Percentiles rank a stretch among this genome's conserved stretches.
These are phyloP conservation scores for Sclerotinia trifoliorum DNA, from an alignment of 2,329 filamentous ascomycete genomes.

Conservation along the genomic window DNA sequence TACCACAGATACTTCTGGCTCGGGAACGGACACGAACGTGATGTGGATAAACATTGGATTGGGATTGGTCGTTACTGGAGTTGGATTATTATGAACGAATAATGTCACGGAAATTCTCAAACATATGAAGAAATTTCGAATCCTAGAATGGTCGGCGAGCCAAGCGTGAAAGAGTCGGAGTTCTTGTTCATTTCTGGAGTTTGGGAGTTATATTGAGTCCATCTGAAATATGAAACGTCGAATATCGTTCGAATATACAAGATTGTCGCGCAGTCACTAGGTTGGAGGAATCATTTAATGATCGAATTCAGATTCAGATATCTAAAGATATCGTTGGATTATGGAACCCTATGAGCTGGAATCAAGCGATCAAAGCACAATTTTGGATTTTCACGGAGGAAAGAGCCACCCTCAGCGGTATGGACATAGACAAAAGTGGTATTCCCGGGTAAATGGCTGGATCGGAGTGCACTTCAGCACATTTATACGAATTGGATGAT, in stretches of 20 bases:
- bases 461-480: not conserved
- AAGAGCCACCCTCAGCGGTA: too few relatives aligned
- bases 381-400: not conserved
- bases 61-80: not conserved
- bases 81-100: not conserved
- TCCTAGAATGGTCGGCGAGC: not conserved
- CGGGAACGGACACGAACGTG: not conserved
- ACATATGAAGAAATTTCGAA: not conserved
- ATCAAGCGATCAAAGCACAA: too few relatives aligned
- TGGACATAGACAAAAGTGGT: not conserved
- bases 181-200: not conserved
- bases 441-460: not conserved
- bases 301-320: not conserved
- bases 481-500: not conserved
- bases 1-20: not conserved
- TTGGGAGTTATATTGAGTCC: not conserved
- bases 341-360: not conserved
- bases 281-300: not conserved
- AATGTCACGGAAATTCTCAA: not conserved
- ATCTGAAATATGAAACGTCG: too few relatives aligned
- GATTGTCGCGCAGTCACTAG: not conserved
- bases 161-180: not conserved
- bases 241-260: not conserved
- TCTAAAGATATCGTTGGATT: not conserved
- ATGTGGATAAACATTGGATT: not conserved